These are phyloP conservation scores for Phialemonium atrogriseum DNA, from an alignment of 2,329 filamentous ascomycete genomes.

Conservation along the genomic window DNA sequence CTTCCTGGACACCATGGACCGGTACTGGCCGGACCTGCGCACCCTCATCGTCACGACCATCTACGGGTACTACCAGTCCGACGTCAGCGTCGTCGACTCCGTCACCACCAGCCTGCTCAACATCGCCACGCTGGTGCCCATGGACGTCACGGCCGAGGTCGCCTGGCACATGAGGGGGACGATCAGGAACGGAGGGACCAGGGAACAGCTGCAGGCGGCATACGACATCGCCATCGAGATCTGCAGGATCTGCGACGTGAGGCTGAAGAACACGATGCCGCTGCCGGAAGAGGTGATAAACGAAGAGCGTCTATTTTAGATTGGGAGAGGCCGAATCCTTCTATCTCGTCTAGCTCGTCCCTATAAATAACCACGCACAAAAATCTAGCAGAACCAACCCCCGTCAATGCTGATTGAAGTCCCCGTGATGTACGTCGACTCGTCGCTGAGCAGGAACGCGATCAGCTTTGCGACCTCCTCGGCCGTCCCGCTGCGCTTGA, in stretches of 20 bases:
- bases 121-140: slow-evolving; percentile 16
- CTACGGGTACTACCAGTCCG: slow-evolving; percentile 18
- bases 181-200: slow-evolving; percentile 15
- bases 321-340: neutral
- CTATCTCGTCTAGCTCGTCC: neutral
- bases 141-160: slow-evolving; percentile 17
- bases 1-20: slow-evolving; percentile 15
- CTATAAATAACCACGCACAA: neutral
- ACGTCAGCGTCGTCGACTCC: slow-evolving; percentile 14
- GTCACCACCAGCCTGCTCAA: slow-evolving; percentile 15
- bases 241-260: slow-evolving; percentile 11
- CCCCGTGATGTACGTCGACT: slow-evolving; percentile 11
- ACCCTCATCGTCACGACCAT: slow-evolving; percentile 16
- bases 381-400: slow-evolving; percentile 8
- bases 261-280: slow-evolving; percentile 15
- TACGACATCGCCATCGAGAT: slow-evolving; percentile 8
- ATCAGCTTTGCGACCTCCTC: slow-evolving; percentile 9
- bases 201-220: slow-evolving; percentile 9
- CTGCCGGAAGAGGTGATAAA: slow-evolving; percentile 13
- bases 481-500: slow-evolving; percentile 7
- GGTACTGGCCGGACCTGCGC: slow-evolving; percentile 16
- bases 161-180: slow-evolving; percentile 18
- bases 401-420: slow-evolving; percentile 9
- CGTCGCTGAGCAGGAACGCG: slow-evolving; percentile 10
- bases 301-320: slow-evolving; percentile 8